Evolutionary conservation across 1,284 basidiomycete genomes (phyloP).

Genomic region (Neonothopanus nambi): DNA sequence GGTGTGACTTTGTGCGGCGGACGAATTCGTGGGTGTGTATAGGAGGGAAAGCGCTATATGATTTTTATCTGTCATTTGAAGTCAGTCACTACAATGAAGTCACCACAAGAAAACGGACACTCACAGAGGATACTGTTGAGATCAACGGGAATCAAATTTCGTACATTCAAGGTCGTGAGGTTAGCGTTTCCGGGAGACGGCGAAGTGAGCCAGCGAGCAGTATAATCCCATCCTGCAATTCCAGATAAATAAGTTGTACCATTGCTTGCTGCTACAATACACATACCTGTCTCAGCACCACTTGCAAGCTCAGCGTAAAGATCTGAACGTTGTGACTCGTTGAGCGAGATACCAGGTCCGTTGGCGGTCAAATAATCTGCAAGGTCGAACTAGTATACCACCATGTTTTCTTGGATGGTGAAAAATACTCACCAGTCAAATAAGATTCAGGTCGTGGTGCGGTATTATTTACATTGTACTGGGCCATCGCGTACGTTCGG

Average conservation of each 20-base stretch:
- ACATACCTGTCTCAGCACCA: slow-evolving; percentile 78
- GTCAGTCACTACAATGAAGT: neutral
- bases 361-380: slow-evolving; percentile 78
- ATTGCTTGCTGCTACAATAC: neutral
- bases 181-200: slow-evolving; percentile 35
- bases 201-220: slow-evolving; percentile 43
- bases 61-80: slow-evolving; percentile 53
- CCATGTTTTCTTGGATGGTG: neutral
- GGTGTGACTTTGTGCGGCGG: slow-evolving; percentile 55
- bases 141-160: slow-evolving; percentile 72
- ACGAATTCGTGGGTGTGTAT: slow-evolving; percentile 51
- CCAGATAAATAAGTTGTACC: no score
- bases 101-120: slow-evolving; percentile 28
- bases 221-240: slow-evolving; percentile 45
- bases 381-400: neutral
- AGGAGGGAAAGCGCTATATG: slow-evolving; percentile 64
- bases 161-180: slow-evolving; percentile 73
- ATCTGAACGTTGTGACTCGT: slow-evolving; percentile 56
- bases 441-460: slow-evolving; percentile 91
- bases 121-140: slow-evolving; percentile 84
- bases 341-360: slow-evolving; percentile 57
- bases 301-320: slow-evolving; percentile 90
- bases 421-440: slow-evolving; percentile 42
- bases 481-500: slow-evolving; percentile 64
- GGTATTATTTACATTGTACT: slow-evolving; percentile 77